These are phyloP conservation scores for Zymoseptoria tritici DNA, from an alignment of 2,329 filamentous ascomycete genomes.

Conservation along the genomic window DNA sequence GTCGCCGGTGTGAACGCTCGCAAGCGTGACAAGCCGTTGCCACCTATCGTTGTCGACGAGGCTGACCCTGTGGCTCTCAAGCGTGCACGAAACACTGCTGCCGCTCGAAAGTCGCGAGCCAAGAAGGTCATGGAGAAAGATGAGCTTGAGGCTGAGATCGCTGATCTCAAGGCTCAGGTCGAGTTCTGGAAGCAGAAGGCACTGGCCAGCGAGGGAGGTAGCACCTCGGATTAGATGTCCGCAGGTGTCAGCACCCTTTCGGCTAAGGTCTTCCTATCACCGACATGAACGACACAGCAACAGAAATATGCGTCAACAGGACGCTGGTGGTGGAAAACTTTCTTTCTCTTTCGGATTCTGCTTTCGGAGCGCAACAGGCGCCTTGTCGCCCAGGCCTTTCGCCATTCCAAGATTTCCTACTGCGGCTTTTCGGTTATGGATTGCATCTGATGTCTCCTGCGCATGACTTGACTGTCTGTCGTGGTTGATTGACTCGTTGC, in stretches of 20 bases:
- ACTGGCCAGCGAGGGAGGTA: conserved; percentile 8
- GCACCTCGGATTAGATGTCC: conserved; percentile 7
- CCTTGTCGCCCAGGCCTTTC: conserved; percentile 11
- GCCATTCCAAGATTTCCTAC: conserved; percentile 11
- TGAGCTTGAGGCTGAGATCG: conserved; percentile 65
- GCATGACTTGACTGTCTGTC: background rate
- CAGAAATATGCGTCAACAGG: conserved; percentile 8
- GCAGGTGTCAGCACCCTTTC: background rate
- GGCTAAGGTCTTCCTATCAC: background rate
- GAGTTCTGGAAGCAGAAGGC: conserved; percentile 27
- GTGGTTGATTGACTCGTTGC: conserved; percentile 13
- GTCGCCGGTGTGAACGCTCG: conserved; percentile 63
- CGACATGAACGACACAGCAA: conserved; percentile 5
- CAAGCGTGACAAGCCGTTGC: conserved; percentile 72
- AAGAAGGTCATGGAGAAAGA: conserved; percentile 73
- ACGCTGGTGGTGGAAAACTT: conserved; percentile 18
- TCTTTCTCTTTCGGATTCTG: conserved; percentile 7
- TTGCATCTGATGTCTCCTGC: conserved; percentile 12
- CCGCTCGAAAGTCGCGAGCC: conserved; percentile 85
- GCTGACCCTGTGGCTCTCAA: conserved; percentile 74
- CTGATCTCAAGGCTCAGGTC: conserved; percentile 37
- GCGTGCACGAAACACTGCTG: conserved; percentile 87
- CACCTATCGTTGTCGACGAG: conserved; percentile 69
- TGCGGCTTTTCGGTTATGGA: conserved; percentile 5
- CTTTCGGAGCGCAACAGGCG: conserved; percentile 13